phyloP scores from a whole-genome alignment of 2,329 filamentous ascomycete species.

The Nothophaeocryptopus gaeumannii region DNA sequence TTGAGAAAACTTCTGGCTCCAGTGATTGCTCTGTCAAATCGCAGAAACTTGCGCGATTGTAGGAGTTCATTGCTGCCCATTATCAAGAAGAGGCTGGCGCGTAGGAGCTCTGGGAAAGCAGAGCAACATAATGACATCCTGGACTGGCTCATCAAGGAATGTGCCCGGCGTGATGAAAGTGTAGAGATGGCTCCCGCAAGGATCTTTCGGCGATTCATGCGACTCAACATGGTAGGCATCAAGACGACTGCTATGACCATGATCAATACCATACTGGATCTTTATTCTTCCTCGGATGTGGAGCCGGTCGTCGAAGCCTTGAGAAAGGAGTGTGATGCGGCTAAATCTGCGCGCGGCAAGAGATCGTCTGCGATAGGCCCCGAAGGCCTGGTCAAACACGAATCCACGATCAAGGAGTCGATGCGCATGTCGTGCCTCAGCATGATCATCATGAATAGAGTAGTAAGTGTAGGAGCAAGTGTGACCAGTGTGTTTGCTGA shows the following conservation, averaged over 20 bases:
- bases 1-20: no score
- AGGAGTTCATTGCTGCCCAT: no score
- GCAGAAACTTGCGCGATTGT: no score
- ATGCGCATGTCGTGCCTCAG: constrained; percentile 20
- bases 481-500: no score
- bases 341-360: constrained; percentile 4
- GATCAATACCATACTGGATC: constrained; percentile 23
- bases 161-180: background rate
- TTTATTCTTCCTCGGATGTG: constrained; percentile 16
- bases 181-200: constrained; percentile 11
- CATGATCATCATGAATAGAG: constrained; percentile 15
- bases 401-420: constrained; percentile 31
- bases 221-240: constrained; percentile 26
- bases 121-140: background rate
- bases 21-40: no score
- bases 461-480: constrained; percentile 26
- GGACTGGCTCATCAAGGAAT: background rate
- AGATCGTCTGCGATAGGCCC: constrained; percentile 4
- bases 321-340: constrained; percentile 26
- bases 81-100: no score
- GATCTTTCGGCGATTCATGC: constrained; percentile 14
- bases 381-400: constrained; percentile 19
- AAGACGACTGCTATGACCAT: constrained; percentile 25
- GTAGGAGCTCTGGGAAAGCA: no score
- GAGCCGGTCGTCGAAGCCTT: constrained; percentile 17